Evolutionary conservation across 306 rosid genomes (phyloP).

Genomic region (Rosa chinensis): DNA sequence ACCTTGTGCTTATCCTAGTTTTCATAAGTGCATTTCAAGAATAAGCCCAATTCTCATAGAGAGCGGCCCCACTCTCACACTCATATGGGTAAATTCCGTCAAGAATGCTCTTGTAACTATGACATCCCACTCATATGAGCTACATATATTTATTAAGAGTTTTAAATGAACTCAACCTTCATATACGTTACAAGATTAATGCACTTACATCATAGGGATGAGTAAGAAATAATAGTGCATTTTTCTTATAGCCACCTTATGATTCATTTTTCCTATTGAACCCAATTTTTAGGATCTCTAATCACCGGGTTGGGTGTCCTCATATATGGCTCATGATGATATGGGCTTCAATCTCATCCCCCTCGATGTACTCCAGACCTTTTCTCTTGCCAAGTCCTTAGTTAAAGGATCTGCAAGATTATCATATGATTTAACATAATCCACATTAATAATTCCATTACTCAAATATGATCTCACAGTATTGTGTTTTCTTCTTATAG

Average conservation of each 20-base stretch:
- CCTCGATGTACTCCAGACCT: not conserved
- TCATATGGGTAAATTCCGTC: slow-evolving; percentile 5
- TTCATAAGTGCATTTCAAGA: slow-evolving; percentile 7
- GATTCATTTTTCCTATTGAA: not conserved
- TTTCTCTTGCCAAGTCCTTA: slow-evolving; percentile 4
- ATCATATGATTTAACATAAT: not conserved
- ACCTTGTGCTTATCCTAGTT: not conserved
- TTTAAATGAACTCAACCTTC: not conserved
- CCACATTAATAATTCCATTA: not conserved
- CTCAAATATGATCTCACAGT: slow-evolving; percentile 1
- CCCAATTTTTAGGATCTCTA: not conserved
- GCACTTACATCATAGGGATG: not conserved
- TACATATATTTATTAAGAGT: not conserved
- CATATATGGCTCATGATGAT: not conserved
- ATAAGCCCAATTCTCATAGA: not conserved
- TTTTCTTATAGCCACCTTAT: not conserved
- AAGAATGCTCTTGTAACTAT: not conserved
- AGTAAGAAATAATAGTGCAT: not conserved
- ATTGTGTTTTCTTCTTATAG: not conserved
- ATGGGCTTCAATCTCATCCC: not conserved
- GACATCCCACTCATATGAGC: not conserved
- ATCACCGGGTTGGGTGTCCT: not conserved
- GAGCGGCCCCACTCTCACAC: not conserved
- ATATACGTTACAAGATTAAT: not conserved
- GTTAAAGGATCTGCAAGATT: not conserved